Conservation (phyloP, 139 green algal species). For the Pleodorina starrii region DNA sequence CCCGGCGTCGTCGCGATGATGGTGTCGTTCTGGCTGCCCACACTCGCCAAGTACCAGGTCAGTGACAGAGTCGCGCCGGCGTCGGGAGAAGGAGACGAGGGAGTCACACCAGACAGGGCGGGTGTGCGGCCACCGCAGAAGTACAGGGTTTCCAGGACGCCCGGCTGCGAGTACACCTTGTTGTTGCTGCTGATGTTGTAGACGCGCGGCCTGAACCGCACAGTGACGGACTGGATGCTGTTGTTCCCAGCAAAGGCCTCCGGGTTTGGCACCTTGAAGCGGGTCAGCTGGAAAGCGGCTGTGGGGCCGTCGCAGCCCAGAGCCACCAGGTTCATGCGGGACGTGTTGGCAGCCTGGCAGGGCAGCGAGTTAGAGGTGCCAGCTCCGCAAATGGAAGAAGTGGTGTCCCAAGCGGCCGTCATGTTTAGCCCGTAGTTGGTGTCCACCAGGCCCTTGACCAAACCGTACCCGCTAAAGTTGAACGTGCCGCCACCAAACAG, state of each 20-base stretch:
- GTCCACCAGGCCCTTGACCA: conserved; percentile 33
- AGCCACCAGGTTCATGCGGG: neutral
- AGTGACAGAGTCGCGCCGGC: neutral
- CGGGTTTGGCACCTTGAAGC: neutral
- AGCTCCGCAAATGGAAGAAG: too few relatives aligned
- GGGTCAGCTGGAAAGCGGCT: neutral
- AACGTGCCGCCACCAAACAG: conserved; percentile 30
- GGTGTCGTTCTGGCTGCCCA: conserved; percentile 26
- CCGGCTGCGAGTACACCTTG: neutral
- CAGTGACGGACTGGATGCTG: neutral
- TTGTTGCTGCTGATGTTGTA: neutral
- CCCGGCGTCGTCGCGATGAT: neutral
- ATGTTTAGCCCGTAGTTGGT: neutral
- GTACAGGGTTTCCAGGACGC: neutral
- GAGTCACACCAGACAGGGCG: neutral
- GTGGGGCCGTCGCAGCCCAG: neutral
- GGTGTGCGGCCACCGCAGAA: conserved; percentile 28
- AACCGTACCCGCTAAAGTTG: conserved; percentile 3
- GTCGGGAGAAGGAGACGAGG: neutral
- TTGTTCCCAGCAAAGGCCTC: neutral
- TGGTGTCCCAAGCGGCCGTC: neutral
- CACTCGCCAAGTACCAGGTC: neutral
- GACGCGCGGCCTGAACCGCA: neutral
- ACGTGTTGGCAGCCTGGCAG: neutral
- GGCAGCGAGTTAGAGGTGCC: neutral